Evolutionary conservation across 495 filamentous ascomycete species (phyloP).

Genomic region (Penicillium verhagenii): DNA sequence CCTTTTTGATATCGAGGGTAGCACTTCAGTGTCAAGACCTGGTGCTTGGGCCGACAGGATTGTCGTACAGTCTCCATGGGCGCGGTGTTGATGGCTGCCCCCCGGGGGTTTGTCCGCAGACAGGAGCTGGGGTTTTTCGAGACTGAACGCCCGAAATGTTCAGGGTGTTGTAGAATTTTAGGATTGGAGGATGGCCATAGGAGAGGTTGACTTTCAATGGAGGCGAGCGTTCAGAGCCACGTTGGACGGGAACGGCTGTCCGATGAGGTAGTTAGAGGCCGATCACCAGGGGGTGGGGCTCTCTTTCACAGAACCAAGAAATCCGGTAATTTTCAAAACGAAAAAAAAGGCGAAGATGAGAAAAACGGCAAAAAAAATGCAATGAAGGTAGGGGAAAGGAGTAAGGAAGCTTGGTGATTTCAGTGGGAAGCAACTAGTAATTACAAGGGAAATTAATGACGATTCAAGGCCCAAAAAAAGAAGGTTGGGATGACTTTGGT

Average conservation of each 20-base stretch:
- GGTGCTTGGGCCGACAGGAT: conserved; percentile 80
- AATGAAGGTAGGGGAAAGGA: neutral
- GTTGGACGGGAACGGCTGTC: conserved; percentile 26
- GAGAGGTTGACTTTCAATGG: conserved; percentile 11
- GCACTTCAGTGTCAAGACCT: conserved; percentile 89
- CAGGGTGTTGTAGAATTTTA: neutral
- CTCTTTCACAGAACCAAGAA: conserved; percentile 1
- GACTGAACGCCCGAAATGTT: neutral
- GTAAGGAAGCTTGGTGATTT: neutral
- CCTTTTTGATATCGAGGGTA: conserved; percentile 88
- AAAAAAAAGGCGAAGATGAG: neutral
- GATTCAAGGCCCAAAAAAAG: neutral
- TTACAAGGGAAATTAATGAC: neutral
- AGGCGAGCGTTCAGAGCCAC: conserved; percentile 8
- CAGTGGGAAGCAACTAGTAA: neutral
- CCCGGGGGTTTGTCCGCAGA: conserved; percentile 8
- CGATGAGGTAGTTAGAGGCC: conserved; percentile 31
- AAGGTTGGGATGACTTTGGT: neutral
- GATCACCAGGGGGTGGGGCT: conserved; percentile 33
- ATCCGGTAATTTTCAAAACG: neutral
- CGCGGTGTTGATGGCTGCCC: conserved; percentile 11
- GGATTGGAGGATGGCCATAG: conserved; percentile 11
- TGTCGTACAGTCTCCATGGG: conserved; percentile 62
- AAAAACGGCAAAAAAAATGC: neutral
- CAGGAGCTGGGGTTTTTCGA: neutral